A percentile compares a stretch with the other conserved stretches of the same genome.
These are phyloP conservation scores for Taphrina deformans DNA, from an alignment of 1,139 yeast genomes.

Conservation along the genomic window DNA sequence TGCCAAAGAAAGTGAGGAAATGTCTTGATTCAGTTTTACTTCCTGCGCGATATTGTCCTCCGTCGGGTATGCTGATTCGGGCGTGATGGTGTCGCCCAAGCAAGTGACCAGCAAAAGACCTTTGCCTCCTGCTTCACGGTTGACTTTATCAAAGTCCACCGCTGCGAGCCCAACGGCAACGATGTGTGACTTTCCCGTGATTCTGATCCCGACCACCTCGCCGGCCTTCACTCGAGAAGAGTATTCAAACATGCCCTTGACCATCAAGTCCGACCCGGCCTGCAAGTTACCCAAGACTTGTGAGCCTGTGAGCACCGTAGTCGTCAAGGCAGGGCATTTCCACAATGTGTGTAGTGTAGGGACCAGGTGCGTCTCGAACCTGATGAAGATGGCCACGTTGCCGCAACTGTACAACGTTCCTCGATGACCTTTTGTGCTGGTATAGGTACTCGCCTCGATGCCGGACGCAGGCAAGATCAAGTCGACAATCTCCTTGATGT, in stretches of 20 bases:
- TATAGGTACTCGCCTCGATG: not conserved
- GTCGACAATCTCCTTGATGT: slow-evolving; percentile 6
- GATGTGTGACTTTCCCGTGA: slow-evolving; percentile 6
- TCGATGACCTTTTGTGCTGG: slow-evolving; percentile 19
- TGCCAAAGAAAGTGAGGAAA: not conserved
- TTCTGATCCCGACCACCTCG: not conserved
- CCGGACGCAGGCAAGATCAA: slow-evolving; percentile 17
- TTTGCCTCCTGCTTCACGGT: slow-evolving; percentile 14
- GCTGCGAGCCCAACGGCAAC: slow-evolving; percentile 24
- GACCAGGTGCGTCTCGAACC: slow-evolving; percentile 4
- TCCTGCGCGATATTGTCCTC: not conserved
- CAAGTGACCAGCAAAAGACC: slow-evolving; percentile 15
- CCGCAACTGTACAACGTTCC: slow-evolving; percentile 1
- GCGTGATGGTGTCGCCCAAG: slow-evolving; percentile 21
- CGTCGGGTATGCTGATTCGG: not conserved
- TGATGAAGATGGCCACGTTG: slow-evolving; percentile 9
- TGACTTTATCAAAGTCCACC: not conserved
- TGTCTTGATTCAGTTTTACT: not conserved
- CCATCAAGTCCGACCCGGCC: slow-evolving; percentile 29
- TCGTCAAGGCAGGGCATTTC: slow-evolving; percentile 4
- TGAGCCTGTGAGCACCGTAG: slow-evolving; percentile 8
- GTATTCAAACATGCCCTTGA: slow-evolving; percentile 19
- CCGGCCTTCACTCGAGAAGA: slow-evolving; percentile 25
- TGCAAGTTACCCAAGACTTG: slow-evolving; percentile 18
- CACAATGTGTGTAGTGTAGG: slow-evolving; percentile 14